Evolutionary conservation across 2,329 filamentous ascomycete genomes (phyloP).

Genomic region (Neonectria coccinea): DNA sequence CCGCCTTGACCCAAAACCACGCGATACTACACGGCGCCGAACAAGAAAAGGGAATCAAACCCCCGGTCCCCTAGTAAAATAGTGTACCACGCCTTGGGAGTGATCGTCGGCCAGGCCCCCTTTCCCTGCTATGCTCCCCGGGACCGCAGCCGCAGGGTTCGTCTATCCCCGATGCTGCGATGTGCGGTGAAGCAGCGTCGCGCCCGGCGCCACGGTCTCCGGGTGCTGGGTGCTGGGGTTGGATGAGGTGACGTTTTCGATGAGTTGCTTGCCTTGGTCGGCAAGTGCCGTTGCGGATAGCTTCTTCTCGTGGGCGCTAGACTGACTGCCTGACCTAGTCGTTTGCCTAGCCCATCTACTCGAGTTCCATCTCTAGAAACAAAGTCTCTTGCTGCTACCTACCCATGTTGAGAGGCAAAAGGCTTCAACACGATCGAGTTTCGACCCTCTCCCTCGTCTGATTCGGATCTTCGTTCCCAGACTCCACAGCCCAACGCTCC

Average conservation of each 20-base stretch:
- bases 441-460: slow-evolving; percentile 7
- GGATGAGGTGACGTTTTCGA: slow-evolving; percentile 1
- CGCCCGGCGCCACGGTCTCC: slow-evolving; percentile 6
- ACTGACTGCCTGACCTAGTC: background rate
- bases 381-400: background rate
- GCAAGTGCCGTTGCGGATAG: slow-evolving; percentile 22
- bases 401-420: background rate
- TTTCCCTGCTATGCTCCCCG: slow-evolving; percentile 4
- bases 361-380: slow-evolving; percentile 5
- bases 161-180: slow-evolving; percentile 1
- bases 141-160: slow-evolving; percentile 17
- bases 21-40: slow-evolving; percentile 40
- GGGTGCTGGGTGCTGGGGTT: background rate
- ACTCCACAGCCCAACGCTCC: slow-evolving; percentile 24
- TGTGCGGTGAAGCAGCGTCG: slow-evolving; percentile 12
- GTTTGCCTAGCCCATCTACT: no score
- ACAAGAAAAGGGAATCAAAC: slow-evolving; percentile 20
- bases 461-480: slow-evolving; percentile 12
- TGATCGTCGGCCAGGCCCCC: slow-evolving; percentile 40
- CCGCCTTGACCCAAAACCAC: slow-evolving; percentile 27
- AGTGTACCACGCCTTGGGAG: slow-evolving; percentile 25
- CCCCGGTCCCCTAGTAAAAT: background rate
- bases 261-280: slow-evolving; percentile 15
- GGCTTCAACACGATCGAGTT: background rate
- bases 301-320: slow-evolving; percentile 7